Percentiles rank a stretch among this genome's conserved stretches.
phyloP scores from a whole-genome alignment of 306 rosid genomes.

The Casuarina equisetifolia region DNA sequence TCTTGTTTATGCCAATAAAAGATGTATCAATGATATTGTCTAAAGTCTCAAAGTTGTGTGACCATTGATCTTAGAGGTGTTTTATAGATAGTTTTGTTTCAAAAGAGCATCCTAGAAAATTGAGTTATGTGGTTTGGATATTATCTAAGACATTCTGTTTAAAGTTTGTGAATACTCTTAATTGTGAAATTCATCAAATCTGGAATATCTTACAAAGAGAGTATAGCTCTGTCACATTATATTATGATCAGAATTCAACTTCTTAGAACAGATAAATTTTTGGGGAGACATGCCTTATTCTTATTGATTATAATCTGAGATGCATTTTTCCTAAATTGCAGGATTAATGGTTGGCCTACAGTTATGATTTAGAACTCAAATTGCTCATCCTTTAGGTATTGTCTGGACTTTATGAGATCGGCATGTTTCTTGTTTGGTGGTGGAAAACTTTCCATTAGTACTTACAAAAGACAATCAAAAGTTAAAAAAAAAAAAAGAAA shows the following conservation, averaged over 20 bases:
- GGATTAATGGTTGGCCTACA: too few species aligned
- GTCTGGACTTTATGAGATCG: constrained; percentile 16
- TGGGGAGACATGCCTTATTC: neutral
- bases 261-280: neutral
- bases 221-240: neutral
- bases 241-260: neutral
- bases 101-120: too few species aligned
- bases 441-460: constrained; percentile 18
- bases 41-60: neutral
- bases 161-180: neutral
- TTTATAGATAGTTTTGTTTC: too few species aligned
- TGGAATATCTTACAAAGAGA: neutral
- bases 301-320: constrained; percentile 1
- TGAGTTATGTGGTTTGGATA: neutral
- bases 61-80: neutral
- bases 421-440: constrained; percentile 4
- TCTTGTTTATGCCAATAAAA: too few species aligned
- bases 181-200: neutral
- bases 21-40: too few species aligned
- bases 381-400: constrained; percentile 13
- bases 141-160: neutral
- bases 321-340: neutral
- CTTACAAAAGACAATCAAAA: constrained; percentile 25
- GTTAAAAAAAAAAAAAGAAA: too few species aligned
- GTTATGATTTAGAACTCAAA: neutral